Evolutionary conservation across 768 basidiomycete species (phyloP).

Genomic region (Phallus indusiatus): DNA sequence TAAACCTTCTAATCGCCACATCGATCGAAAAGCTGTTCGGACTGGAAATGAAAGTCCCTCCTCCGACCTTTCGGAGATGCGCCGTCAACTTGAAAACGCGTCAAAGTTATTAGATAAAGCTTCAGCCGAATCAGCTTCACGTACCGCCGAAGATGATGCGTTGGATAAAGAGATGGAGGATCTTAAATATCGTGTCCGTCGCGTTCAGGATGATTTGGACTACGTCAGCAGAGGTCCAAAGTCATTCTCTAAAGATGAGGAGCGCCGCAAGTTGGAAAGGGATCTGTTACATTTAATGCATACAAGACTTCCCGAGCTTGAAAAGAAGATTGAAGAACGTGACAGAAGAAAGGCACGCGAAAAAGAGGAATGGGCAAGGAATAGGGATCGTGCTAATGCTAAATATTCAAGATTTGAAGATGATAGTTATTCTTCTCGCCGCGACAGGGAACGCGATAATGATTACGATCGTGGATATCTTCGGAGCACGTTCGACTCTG

Average conservation of each 20-base stretch:
- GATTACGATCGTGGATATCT: constrained; percentile 21
- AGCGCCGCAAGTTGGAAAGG: constrained; percentile 76
- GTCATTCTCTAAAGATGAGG: constrained; percentile 68
- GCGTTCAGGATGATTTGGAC: constrained; percentile 88
- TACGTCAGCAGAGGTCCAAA: constrained; percentile 72
- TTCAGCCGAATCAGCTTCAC: constrained; percentile 48
- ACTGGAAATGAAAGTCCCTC: constrained; percentile 57
- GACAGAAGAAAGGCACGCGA: constrained; percentile 72
- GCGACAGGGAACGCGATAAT: constrained; percentile 38
- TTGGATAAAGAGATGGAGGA: constrained; percentile 88
- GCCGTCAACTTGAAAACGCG: constrained; percentile 69
- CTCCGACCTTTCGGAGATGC: constrained; percentile 78
- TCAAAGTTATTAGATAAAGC: constrained; percentile 71
- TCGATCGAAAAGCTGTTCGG: constrained; percentile 77
- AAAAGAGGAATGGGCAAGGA: constrained; percentile 65
- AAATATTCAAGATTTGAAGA: constrained; percentile 42
- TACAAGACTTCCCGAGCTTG: constrained; percentile 84
- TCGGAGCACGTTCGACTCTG: constrained; percentile 27
- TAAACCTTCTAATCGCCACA: constrained; percentile 70
- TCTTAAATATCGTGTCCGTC: constrained; percentile 71
- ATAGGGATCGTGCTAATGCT: constrained; percentile 79
- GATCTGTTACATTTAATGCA: constrained; percentile 82
- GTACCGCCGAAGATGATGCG: constrained; percentile 76
- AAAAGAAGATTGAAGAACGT: constrained; percentile 69
- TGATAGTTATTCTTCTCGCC: constrained; percentile 21